Conservation (phyloP, 371 early-diverging fungal genomes). For the Circinella umbellata region DNA sequence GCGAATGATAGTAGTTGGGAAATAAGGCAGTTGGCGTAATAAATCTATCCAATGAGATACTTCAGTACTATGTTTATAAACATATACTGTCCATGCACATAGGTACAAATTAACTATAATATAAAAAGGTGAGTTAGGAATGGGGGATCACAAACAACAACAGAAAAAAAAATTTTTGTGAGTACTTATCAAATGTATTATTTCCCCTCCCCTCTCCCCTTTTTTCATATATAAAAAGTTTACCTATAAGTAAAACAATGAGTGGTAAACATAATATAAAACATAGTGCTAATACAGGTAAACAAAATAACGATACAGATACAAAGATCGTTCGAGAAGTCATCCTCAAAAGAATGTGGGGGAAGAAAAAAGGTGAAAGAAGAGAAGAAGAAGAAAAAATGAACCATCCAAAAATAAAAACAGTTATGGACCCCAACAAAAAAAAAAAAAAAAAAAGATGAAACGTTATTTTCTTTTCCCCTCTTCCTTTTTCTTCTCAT, state of each 20-base stretch:
- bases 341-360: background rate
- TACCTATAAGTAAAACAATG: slow-evolving; percentile 38
- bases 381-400: background rate
- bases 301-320: slow-evolving; percentile 46
- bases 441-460: too few species aligned
- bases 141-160: too few species aligned
- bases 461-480: too few species aligned
- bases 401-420: background rate
- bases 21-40: slow-evolving; percentile 40
- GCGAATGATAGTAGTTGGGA: slow-evolving; percentile 43
- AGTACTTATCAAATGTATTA: too few species aligned
- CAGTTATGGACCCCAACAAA: too few species aligned
- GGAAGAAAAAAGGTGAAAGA: background rate
- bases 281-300: slow-evolving; percentile 43
- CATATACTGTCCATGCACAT: slow-evolving; percentile 55
- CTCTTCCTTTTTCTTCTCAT: background rate
- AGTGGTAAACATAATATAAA: slow-evolving; percentile 43
- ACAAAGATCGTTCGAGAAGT: slow-evolving; percentile 40
- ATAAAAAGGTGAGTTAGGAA: too few species aligned
- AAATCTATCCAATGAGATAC: background rate
- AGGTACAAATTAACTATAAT: slow-evolving; percentile 38
- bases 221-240: too few species aligned
- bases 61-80: slow-evolving; percentile 36
- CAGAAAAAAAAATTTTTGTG: too few species aligned
- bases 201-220: too few species aligned